Conservation (phyloP, 2,329 filamentous ascomycete species). For the Stagonosporopsis chrysanthemi region DNA sequence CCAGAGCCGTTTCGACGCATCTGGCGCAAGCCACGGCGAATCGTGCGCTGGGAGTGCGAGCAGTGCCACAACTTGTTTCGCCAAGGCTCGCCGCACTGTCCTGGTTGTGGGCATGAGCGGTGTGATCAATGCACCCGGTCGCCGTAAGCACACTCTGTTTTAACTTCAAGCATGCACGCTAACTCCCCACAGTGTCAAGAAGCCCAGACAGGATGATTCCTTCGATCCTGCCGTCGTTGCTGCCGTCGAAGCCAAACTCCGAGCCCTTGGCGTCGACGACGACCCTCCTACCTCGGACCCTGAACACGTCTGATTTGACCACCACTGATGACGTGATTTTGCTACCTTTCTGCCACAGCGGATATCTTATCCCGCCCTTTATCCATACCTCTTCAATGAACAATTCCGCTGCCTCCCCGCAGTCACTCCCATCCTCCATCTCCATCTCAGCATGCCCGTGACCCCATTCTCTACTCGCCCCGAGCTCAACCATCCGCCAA, state of each 20-base stretch:
- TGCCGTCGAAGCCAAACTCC: slow-evolving; percentile 64
- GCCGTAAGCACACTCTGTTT: slow-evolving; percentile 48
- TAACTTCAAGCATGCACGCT: slow-evolving; percentile 5
- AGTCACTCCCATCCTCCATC: neutral
- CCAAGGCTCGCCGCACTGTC: slow-evolving; percentile 63
- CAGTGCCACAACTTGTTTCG: slow-evolving; percentile 68
- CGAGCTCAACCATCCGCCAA: too few relatives aligned
- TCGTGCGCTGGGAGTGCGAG: slow-evolving; percentile 63
- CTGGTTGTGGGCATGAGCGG: slow-evolving; percentile 66
- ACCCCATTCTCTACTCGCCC: neutral
- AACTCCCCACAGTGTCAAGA: slow-evolving; percentile 57
- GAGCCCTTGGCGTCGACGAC: slow-evolving; percentile 39
- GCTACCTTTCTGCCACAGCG: neutral
- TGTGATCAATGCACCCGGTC: slow-evolving; percentile 66
- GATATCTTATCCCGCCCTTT: neutral
- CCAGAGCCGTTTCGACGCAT: slow-evolving; percentile 45
- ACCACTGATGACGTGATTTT: neutral
- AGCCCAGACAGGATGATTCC: slow-evolving; percentile 62
- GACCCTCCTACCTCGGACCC: slow-evolving; percentile 30
- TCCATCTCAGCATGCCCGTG: too few relatives aligned
- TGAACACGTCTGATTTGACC: slow-evolving; percentile 20
- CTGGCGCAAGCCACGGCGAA: slow-evolving; percentile 55
- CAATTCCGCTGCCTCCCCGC: neutral
- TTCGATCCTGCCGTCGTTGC: slow-evolving; percentile 68
- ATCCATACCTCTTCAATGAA: neutral